Percentiles rank a stretch among this genome's conserved stretches.
phyloP scores from a whole-genome alignment of 352 stramenopile species.

The Peronosclerospora sorghi region DNA sequence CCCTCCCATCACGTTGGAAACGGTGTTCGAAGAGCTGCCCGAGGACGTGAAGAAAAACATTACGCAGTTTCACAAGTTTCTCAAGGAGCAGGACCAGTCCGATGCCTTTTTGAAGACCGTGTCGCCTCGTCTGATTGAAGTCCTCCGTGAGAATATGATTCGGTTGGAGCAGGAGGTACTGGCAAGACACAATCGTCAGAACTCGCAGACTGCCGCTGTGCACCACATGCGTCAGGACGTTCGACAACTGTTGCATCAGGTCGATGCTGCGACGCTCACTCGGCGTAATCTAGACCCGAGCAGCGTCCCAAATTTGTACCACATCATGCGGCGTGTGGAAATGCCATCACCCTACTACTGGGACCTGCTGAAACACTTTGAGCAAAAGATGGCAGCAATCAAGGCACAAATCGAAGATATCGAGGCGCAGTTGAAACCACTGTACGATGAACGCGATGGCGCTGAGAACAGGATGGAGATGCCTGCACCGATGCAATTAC shows the following conservation, averaged over 20 bases:
- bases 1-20: slow-evolving; percentile 61
- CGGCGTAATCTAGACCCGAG: slow-evolving; percentile 46
- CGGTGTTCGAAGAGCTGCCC: slow-evolving; percentile 53
- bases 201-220: slow-evolving; percentile 44
- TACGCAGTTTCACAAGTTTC: slow-evolving; percentile 55
- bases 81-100: slow-evolving; percentile 62
- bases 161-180: slow-evolving; percentile 57
- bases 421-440: slow-evolving; percentile 46
- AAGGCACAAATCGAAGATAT: slow-evolving; percentile 70
- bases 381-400: slow-evolving; percentile 56
- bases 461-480: slow-evolving; percentile 1
- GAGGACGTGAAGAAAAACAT: slow-evolving; percentile 72
- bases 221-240: slow-evolving; percentile 64
- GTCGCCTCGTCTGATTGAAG: slow-evolving; percentile 40
- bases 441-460: slow-evolving; percentile 24
- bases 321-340: slow-evolving; percentile 62
- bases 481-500: slow-evolving; percentile 30
- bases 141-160: slow-evolving; percentile 43
- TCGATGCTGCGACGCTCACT: slow-evolving; percentile 54
- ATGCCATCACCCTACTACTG: slow-evolving; percentile 79
- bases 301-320: slow-evolving; percentile 31
- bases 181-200: slow-evolving; percentile 41
- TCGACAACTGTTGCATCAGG: slow-evolving; percentile 60
- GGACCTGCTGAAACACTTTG: slow-evolving; percentile 61
- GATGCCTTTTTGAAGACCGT: slow-evolving; percentile 69